Conservation (phyloP, 208 protist species). For the Leishmania gerbilli region DNA sequence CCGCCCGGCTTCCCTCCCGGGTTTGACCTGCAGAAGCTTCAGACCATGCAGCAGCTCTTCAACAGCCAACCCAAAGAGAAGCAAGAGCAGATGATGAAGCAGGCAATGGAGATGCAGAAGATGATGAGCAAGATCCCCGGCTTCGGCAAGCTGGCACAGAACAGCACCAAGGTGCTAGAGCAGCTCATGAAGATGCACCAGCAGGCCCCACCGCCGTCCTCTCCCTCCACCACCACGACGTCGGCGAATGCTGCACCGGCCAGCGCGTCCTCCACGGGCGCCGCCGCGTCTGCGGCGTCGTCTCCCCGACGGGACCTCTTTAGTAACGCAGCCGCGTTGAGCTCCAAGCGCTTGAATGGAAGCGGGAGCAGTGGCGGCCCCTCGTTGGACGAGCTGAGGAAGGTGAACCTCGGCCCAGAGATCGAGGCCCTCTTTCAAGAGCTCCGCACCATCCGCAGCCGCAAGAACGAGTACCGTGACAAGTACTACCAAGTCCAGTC, state of each 20-base stretch:
- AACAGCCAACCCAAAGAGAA: constrained; percentile 71
- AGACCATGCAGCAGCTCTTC: constrained; percentile 78
- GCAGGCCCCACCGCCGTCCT: background rate
- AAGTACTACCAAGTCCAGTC: constrained; percentile 46
- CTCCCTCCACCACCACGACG: background rate
- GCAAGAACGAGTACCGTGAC: constrained; percentile 87
- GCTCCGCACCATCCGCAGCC: constrained; percentile 64
- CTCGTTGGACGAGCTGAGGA: constrained; percentile 83
- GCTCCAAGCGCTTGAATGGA: background rate
- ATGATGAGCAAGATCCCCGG: constrained; percentile 76
- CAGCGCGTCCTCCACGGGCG: background rate
- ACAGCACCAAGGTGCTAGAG: constrained; percentile 74
- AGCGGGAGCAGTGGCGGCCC: constrained; percentile 29
- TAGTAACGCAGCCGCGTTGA: background rate
- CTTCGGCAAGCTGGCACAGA: constrained; percentile 69
- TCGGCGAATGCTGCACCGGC: background rate
- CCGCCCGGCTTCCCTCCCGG: constrained; percentile 44
- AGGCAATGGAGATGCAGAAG: constrained; percentile 84
- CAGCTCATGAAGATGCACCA: constrained; percentile 56
- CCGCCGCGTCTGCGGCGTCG: background rate
- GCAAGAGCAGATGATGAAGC: constrained; percentile 84
- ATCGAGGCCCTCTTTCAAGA: constrained; percentile 90
- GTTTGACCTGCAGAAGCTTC: constrained; percentile 66
- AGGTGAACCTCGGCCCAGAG: constrained; percentile 84
- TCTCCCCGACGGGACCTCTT: constrained; percentile 12